Evolutionary conservation across 2,329 filamentous ascomycete species (phyloP).

Genomic region (Alternaria sp.): DNA sequence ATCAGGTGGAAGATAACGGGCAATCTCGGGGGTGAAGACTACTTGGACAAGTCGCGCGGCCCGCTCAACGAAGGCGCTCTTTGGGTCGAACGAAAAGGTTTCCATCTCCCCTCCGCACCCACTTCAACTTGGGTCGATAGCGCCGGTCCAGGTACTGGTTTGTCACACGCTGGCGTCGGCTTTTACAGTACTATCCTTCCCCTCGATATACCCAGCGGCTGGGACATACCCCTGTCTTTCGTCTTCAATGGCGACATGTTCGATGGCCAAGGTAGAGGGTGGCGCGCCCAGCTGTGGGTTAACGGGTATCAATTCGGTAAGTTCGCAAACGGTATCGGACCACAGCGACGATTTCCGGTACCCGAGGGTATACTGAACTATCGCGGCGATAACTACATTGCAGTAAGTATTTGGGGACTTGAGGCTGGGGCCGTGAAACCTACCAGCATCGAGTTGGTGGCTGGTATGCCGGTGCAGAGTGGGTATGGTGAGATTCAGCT

Average conservation of each 20-base stretch:
- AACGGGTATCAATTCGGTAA: slow-evolving; percentile 79
- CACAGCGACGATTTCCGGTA: slow-evolving; percentile 74
- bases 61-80: slow-evolving; percentile 72
- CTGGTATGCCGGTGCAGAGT: slow-evolving; percentile 56
- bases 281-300: slow-evolving; percentile 71
- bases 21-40: slow-evolving; percentile 70
- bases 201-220: slow-evolving; percentile 62
- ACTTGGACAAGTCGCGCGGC: slow-evolving; percentile 65
- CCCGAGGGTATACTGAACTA: slow-evolving; percentile 77
- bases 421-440: slow-evolving; percentile 66
- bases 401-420: slow-evolving; percentile 72
- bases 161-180: slow-evolving; percentile 60
- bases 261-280: slow-evolving; percentile 46
- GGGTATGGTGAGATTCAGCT: slow-evolving; percentile 26
- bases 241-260: slow-evolving; percentile 59
- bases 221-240: slow-evolving; percentile 69
- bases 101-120: slow-evolving; percentile 61
- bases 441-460: slow-evolving; percentile 60
- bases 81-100: slow-evolving; percentile 69
- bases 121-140: slow-evolving; percentile 53
- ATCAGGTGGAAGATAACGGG: slow-evolving; percentile 72
- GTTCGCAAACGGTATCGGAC: slow-evolving; percentile 73
- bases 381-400: slow-evolving; percentile 72
- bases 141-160: slow-evolving; percentile 53
- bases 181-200: slow-evolving; percentile 66